Base-by-base conservation (phyloP, 2,329 filamentous ascomycete species). In the Botrytis galanthina region DNA sequence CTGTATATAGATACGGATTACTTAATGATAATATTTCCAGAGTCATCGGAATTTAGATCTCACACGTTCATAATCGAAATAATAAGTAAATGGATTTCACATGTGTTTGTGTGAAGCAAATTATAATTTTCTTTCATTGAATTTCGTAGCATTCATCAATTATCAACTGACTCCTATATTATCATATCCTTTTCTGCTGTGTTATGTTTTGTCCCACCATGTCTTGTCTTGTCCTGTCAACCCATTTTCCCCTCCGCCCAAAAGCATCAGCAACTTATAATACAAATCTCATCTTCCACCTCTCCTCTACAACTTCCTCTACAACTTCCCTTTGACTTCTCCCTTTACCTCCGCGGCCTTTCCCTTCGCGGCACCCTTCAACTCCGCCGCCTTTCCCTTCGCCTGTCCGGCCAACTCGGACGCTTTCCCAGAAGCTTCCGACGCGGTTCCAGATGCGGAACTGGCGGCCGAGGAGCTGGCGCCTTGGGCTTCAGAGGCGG, bases 371-470 rank as follows among this genome's bases (percentile, higher is more conserved):
- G 79, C 78, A 1, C 85, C 85, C 77, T 86, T 82, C 2, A 82
- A 81, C 68, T 81, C 81, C 59, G 80, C 81, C 32, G 78, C 82
- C 60, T 79, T 82, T 73, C 82, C 83, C 75, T 80, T 80, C 26
- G 79, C 79, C 51, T 80, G 78, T 29, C 82, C 82, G 73, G 80
- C 79, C 4, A 82, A 77, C 75, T 84, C 81, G 12, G 76, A 81
- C 1, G 83, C 84, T 76, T 86, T 85, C 3, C 85, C 85, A 78
- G 87, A 82, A 3, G n/a, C 5, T 18, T 61, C 59, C 26, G 22
- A 22, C 1, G 81, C 83, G 78, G 84, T 81, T 22, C 82, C 83
- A 26, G 81, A 80, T 29, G 82, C 74, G 8, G 51, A 18, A 29
- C 51, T n/a, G 3, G n/a, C 8, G 7, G 51, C n/a, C 0, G n/a